Conservation (phyloP, 345 rosid genomes). For the Abelmoschus esculentus region DNA sequence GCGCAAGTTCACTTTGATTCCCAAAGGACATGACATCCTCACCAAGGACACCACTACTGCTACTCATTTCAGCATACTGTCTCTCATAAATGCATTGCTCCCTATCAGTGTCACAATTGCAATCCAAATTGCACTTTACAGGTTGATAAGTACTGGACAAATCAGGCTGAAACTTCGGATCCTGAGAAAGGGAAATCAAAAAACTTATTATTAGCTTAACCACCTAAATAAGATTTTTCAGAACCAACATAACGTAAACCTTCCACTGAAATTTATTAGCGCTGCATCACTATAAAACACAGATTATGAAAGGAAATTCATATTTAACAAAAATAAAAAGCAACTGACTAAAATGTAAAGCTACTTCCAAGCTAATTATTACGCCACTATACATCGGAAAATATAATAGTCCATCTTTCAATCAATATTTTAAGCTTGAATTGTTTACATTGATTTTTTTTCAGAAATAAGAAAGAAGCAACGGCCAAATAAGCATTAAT, state of each 20-base stretch:
- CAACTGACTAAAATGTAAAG: not conserved
- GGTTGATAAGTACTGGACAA: constrained; percentile 66
- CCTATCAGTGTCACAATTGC: constrained; percentile 55
- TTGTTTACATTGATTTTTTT: not conserved
- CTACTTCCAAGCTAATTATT: not conserved
- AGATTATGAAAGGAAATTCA: not conserved
- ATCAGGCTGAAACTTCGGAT: constrained; percentile 80
- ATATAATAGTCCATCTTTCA: not conserved
- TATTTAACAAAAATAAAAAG: not conserved
- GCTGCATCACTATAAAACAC: not conserved
- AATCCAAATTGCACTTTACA: constrained; percentile 73
- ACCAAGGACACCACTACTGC: constrained; percentile 86
- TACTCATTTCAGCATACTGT: constrained; percentile 85
- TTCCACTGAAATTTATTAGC: not conserved
- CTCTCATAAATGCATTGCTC: constrained; percentile 74
- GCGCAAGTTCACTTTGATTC: constrained; percentile 57
- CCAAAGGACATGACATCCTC: constrained; percentile 87
- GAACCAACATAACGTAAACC: not conserved
- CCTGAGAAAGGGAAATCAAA: constrained; percentile 33
- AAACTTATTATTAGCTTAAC: constrained; percentile 9
- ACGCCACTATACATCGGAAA: not conserved
- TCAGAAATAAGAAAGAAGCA: not conserved
- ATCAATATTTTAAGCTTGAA: not conserved
- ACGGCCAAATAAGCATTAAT: not conserved
- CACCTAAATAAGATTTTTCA: not conserved